These are phyloP conservation scores for Pyrenophora seminiperda DNA, from an alignment of 2,329 filamentous ascomycete genomes.

Conservation along the genomic window DNA sequence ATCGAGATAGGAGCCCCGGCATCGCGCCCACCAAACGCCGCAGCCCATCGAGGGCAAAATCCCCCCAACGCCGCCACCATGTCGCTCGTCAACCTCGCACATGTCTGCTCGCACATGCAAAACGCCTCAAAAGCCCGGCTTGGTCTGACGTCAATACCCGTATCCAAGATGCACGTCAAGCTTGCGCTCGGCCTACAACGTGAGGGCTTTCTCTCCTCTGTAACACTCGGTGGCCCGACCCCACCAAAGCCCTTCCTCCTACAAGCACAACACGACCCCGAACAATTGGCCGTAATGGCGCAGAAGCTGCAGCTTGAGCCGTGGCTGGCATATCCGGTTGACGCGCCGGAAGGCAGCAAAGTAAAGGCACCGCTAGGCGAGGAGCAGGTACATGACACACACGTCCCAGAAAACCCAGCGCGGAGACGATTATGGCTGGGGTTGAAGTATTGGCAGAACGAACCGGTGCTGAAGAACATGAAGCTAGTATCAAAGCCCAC, in stretches of 20 bases:
- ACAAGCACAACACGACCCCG: conserved; percentile 37
- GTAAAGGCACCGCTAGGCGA: conserved; percentile 20
- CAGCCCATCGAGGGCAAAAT: conserved; percentile 39
- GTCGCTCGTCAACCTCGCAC: conserved; percentile 74
- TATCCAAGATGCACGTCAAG: conserved; percentile 78
- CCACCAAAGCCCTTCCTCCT: conserved; percentile 51
- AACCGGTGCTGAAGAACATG: conserved; percentile 75
- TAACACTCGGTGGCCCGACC: conserved; percentile 72
- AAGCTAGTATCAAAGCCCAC: conserved; percentile 74
- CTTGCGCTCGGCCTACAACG: conserved; percentile 79
- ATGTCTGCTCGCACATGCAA: conserved; percentile 89
- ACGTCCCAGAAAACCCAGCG: conserved; percentile 66
- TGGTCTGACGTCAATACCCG: conserved; percentile 80
- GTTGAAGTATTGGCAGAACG: conserved; percentile 85
- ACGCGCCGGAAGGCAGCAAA: conserved; percentile 3
- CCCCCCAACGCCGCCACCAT: conserved; percentile 51
- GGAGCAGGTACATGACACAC: conserved; percentile 30
- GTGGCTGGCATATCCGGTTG: conserved; percentile 40
- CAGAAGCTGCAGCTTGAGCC: conserved; percentile 50
- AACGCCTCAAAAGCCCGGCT: conserved; percentile 86
- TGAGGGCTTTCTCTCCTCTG: conserved; percentile 78
- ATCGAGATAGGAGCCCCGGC: not conserved
- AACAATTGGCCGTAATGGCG: conserved; percentile 37
- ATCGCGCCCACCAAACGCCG: conserved; percentile 19
- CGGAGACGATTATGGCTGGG: conserved; percentile 82